Evolutionary conservation across 2,329 filamentous ascomycete species (phyloP), one percentile per base, ranked within the genome.

Genomic region (Rugonectria rugulosa): DNA sequence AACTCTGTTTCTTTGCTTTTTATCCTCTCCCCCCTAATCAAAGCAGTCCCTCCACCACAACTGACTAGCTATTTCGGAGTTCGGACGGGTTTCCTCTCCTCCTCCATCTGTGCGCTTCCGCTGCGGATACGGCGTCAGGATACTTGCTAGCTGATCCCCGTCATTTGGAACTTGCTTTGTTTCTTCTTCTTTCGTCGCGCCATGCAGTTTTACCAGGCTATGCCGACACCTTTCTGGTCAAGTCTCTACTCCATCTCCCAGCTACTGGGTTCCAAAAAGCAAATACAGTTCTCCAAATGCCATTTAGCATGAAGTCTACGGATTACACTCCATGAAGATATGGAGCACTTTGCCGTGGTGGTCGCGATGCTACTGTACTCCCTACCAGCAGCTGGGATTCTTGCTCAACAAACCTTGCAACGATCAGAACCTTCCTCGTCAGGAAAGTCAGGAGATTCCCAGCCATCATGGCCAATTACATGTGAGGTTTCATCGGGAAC

Each of bases 91-190:
- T 36, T 7, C 29, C 15, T 32, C 29, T 10, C 40, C 27, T 40
- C 7, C 45, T 40, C 34, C 34, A 37, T 21, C 40, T 56, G 32
- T 23, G 9, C 32, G 20, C 34, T 20, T 34, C 7, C 37, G 12
- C 37, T 40, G 15, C 31, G 19, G 24, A 31, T 50, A 40, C 32
- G 40, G 52, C 48, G 32, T 34, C 32, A 11, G 21, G 42, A 32
- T 27, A 26, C 43, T n/a, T 38, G 11, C 5, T 40, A 23, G 20
- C 24, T 14, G 20, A 23, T 36, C 46, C 21, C 46, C 24, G 46
- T 51, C 41, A 21, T 23, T 41, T 56, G 36, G 9, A 21, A 41
- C 29, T 56, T 45, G 53, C 46, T 45, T 45, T 50, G 40, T 50
- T 56, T 50, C 21, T 48, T 40, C 37, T 40, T n/a, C 26, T 26